A percentile compares a stretch with the other conserved stretches of the same genome.
Conservation (phyloP, 805 yeast species). For the Candida oleophila region DNA sequence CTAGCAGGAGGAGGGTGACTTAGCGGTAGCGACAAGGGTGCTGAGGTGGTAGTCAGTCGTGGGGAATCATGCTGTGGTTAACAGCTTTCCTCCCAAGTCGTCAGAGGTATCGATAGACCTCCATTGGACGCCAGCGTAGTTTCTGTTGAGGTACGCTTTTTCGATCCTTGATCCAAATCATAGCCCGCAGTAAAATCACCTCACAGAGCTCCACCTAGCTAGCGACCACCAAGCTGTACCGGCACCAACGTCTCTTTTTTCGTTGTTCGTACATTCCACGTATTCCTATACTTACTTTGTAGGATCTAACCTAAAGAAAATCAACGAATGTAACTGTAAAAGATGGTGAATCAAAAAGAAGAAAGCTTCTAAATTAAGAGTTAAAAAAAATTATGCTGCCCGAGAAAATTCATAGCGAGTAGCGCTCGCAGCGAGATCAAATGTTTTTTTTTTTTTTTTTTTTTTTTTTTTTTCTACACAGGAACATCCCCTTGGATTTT, state of each 20-base stretch:
- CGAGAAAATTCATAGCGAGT: background rate
- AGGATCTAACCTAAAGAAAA: background rate
- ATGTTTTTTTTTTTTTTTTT: background rate
- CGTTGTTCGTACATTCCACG: no score
- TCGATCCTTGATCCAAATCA: background rate
- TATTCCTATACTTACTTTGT: slow-evolving; percentile 1
- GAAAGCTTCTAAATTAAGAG: background rate
- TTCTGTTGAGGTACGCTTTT: background rate
- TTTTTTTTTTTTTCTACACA: background rate
- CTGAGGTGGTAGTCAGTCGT: no score
- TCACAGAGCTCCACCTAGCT: no score
- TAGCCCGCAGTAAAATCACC: background rate
- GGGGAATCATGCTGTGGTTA: no score
- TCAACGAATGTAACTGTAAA: slow-evolving; percentile 4
- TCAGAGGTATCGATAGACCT: no score
- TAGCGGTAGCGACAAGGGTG: no score
- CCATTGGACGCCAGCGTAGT: no score
- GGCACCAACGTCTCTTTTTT: no score
- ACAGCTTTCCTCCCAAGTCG: no score
- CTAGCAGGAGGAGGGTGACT: no score
- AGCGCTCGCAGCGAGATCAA: slow-evolving; percentile 1
- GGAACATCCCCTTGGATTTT: slow-evolving; percentile 1
- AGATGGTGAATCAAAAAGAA: background rate
- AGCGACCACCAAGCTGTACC: no score
- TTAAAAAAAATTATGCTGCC: background rate